phyloP scores from a whole-genome alignment of 2,329 filamentous ascomycete species.

The Podosphaera xanthii region DNA sequence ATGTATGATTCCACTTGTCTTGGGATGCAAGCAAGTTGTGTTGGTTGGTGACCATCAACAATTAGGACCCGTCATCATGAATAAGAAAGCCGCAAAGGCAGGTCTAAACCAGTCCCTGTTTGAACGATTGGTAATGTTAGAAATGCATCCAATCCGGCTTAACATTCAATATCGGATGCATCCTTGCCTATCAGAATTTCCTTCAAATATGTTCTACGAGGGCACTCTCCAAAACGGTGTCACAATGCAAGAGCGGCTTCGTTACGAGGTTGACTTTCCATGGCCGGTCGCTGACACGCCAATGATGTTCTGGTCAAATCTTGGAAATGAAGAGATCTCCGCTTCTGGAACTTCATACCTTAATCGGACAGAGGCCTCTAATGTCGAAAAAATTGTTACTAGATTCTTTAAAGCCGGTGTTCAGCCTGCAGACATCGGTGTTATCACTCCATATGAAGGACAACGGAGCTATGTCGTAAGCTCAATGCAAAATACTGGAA shows the following conservation, averaged over 20 bases:
- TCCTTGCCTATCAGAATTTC: slow-evolving; percentile 87
- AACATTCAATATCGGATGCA: slow-evolving; percentile 99
- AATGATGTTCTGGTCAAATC: slow-evolving; percentile 99
- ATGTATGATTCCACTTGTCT: slow-evolving; percentile 92
- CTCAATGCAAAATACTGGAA: slow-evolving; percentile 96
- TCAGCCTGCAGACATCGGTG: slow-evolving; percentile 79
- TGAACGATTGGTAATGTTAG: slow-evolving; percentile 83
- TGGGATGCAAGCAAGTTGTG: slow-evolving; percentile 98
- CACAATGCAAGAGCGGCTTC: slow-evolving; percentile 66
- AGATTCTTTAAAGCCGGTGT: slow-evolving; percentile 98
- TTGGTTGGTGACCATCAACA: slow-evolving; percentile 96
- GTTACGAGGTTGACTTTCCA: slow-evolving; percentile 88
- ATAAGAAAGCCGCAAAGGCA: slow-evolving; percentile 97
- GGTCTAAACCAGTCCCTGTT: slow-evolving; percentile 97
- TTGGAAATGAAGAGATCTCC: slow-evolving; percentile 94
- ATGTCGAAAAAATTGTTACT: slow-evolving; percentile 95
- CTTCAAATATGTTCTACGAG: slow-evolving; percentile 99
- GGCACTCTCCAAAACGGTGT: slow-evolving; percentile 93
- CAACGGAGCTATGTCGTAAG: slow-evolving; percentile 96
- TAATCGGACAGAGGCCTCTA: slow-evolving; percentile 88
- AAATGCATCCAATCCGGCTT: slow-evolving; percentile 70
- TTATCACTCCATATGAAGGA: slow-evolving; percentile 96
- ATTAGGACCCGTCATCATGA: slow-evolving; percentile 96
- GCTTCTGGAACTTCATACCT: slow-evolving; percentile 95
- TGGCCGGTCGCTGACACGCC: slow-evolving; percentile 87